A percentile compares a stretch with the other conserved stretches of the same genome.
These are phyloP conservation scores for Hypoxylon cercidicola DNA, from an alignment of 495 filamentous ascomycete species.

Conservation along the genomic window DNA sequence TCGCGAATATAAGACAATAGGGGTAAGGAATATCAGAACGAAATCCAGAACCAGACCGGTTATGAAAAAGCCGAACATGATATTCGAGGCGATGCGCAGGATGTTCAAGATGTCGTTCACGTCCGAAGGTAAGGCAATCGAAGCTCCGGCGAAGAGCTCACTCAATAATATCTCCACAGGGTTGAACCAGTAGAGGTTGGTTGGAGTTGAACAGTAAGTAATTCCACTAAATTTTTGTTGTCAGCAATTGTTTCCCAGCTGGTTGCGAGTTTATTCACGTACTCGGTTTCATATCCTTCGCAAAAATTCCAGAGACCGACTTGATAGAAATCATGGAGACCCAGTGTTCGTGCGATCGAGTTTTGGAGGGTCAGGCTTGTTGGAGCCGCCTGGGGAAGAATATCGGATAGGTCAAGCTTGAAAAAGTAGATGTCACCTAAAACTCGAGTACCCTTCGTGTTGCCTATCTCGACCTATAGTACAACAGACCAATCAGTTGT, in stretches of 20 bases:
- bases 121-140: conserved; percentile 79
- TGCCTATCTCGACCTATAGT: conserved; percentile 72
- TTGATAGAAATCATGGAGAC: conserved; percentile 93
- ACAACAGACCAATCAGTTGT: conserved; percentile 14
- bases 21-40: conserved; percentile 60
- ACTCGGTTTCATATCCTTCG: conserved; percentile 77
- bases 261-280: conserved; percentile 18
- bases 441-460: conserved; percentile 67
- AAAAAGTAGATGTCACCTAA: conserved; percentile 81
- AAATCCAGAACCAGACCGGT: conserved; percentile 72
- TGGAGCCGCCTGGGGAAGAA: conserved; percentile 79
- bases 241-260: conserved; percentile 13
- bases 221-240: conserved; percentile 64
- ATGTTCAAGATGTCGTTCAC: conserved; percentile 77
- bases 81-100: conserved; percentile 79
- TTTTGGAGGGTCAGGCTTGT: conserved; percentile 80
- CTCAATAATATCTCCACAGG: conserved; percentile 80
- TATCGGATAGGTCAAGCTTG: conserved; percentile 81
- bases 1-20: conserved; percentile 55
- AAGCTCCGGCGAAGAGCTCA: conserved; percentile 83
- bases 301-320: conserved; percentile 93
- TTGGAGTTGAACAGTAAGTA: conserved; percentile 75
- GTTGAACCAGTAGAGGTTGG: conserved; percentile 87
- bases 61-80: conserved; percentile 93
- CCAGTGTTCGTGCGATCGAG: conserved; percentile 86